These are phyloP conservation scores for Lactifluus subvellereus DNA, from an alignment of 768 basidiomycete genomes.

Conservation along the genomic window DNA sequence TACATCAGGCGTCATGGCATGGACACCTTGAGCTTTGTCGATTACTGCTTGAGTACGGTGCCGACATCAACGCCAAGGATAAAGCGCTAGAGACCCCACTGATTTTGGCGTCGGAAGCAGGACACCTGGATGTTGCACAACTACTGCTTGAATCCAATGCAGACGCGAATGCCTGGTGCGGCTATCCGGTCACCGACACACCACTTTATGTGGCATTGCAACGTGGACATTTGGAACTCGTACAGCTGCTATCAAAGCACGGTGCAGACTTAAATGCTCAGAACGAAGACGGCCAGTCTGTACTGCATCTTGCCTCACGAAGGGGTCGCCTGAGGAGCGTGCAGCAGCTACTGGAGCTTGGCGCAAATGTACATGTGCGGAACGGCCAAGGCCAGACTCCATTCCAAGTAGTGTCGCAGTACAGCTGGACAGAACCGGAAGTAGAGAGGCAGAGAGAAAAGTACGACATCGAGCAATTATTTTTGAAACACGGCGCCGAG, in stretches of 20 bases:
- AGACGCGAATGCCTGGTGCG: no score
- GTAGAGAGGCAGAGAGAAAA: neutral
- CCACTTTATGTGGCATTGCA: no score
- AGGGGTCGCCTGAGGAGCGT: neutral
- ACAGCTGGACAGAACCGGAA: no score
- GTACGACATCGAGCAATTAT: neutral
- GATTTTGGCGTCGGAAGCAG: no score
- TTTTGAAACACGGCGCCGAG: neutral
- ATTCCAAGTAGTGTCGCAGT: neutral
- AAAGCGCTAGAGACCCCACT: neutral
- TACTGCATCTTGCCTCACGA: neutral
- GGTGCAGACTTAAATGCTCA: neutral
- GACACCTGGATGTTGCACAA: neutral
- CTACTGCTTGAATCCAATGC: neutral
- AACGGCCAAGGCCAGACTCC: neutral
- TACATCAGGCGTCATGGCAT: neutral
- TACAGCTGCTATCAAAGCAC: neutral
- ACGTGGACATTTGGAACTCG: no score
- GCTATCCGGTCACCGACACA: no score
- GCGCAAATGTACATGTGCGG: neutral
- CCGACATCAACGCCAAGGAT: no score
- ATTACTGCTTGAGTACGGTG: neutral
- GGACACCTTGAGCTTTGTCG: neutral
- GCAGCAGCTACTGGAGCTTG: neutral
- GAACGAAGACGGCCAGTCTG: neutral